A percentile compares a stretch with the other conserved stretches of the same genome.
Evolutionary conservation across 495 filamentous ascomycete genomes (phyloP).

Genomic region (Trypethelium eluteriae): DNA sequence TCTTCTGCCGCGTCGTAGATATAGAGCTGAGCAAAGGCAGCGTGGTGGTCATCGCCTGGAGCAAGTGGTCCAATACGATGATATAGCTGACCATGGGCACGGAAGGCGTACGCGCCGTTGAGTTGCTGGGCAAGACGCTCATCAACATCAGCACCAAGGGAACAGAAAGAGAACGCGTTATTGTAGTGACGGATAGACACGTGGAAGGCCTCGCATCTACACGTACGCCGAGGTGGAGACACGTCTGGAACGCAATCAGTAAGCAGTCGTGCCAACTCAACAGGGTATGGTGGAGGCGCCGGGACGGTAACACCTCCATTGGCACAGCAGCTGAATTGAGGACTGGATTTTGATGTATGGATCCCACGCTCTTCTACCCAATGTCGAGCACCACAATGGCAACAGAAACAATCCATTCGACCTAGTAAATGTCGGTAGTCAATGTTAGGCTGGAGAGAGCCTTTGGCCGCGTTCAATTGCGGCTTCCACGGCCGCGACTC

Average conservation of each 20-base stretch:
- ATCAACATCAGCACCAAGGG: not conserved
- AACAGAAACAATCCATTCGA: not conserved
- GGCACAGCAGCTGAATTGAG: not conserved
- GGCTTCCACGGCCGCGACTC: not conserved
- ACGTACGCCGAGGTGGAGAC: not conserved
- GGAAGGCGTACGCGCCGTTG: not conserved
- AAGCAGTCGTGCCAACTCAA: not conserved
- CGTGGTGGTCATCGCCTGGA: not conserved
- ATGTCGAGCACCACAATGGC: not conserved
- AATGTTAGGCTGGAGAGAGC: not conserved
- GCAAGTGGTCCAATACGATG: not conserved
- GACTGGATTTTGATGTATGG: not conserved
- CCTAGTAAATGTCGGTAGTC: not conserved
- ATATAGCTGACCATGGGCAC: not conserved
- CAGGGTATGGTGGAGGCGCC: not conserved
- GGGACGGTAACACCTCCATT: not conserved
- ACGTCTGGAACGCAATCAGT: not conserved
- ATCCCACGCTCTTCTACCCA: not conserved
- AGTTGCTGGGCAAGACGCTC: not conserved
- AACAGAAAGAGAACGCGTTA: not conserved
- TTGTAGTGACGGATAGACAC: not conserved
- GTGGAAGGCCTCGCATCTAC: not conserved
- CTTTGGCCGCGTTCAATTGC: not conserved
- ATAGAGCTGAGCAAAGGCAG: not conserved
- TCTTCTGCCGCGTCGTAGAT: not conserved